Conservation (phyloP, 176 grass and related monocot species). For the Triticum aestivum region DNA sequence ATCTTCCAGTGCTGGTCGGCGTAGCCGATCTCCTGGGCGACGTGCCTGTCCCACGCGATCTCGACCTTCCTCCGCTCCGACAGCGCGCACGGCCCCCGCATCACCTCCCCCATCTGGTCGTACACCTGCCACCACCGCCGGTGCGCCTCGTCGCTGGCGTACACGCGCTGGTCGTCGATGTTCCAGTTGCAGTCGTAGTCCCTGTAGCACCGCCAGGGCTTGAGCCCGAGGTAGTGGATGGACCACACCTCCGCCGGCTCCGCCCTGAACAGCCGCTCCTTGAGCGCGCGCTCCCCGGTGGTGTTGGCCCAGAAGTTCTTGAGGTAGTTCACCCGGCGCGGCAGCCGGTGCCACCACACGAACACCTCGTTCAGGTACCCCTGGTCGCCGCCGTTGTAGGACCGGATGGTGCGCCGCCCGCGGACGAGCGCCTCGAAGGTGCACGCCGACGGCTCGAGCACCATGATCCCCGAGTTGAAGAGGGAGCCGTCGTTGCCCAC, state of each 20-base stretch:
- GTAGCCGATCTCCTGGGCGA: constrained; percentile 50
- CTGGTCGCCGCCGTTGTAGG: constrained; percentile 98
- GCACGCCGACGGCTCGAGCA: constrained; percentile 88
- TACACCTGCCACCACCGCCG: constrained; percentile 78
- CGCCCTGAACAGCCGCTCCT: constrained; percentile 69
- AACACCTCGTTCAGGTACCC: constrained; percentile 98
- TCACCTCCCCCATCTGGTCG: constrained; percentile 62
- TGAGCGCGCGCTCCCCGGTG: constrained; percentile 54
- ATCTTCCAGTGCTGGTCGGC: constrained; percentile 73
- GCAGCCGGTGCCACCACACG: constrained; percentile 97
- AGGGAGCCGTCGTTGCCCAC: constrained; percentile 69
- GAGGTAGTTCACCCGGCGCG: constrained; percentile 78
- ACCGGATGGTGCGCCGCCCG: constrained; percentile 45
- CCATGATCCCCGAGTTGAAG: constrained; percentile 93
- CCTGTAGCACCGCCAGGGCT: constrained; percentile 84
- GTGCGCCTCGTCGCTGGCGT: constrained; percentile 81
- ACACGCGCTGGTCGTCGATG: constrained; percentile 56
- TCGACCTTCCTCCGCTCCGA: constrained; percentile 58
- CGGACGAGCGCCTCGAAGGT: constrained; percentile 63
- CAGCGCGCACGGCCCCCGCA: constrained; percentile 57
- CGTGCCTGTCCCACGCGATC: constrained; percentile 56
- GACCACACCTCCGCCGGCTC: constrained; percentile 69
- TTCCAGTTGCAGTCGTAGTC: constrained; percentile 99
- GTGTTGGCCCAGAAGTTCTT: constrained; percentile 94
- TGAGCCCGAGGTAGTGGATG: constrained; percentile 88